These are phyloP conservation scores for Penicillium silybi DNA, from an alignment of 495 filamentous ascomycete species.

Conservation along the genomic window DNA sequence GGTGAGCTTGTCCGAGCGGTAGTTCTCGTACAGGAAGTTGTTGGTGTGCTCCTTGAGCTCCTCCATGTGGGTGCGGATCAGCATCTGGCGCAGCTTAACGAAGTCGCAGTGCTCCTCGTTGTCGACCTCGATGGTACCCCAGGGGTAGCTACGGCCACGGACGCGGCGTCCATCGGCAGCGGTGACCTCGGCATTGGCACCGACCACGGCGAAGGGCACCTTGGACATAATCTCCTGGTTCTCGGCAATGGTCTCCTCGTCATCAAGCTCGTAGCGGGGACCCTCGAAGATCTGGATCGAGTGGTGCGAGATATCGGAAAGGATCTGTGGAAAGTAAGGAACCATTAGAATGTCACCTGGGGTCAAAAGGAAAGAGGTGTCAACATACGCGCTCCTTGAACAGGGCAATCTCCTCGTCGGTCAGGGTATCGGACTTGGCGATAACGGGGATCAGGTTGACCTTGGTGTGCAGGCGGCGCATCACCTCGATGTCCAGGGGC, in stretches of 20 bases:
- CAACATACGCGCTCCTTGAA: slow-evolving; percentile 91
- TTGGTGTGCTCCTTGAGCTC: slow-evolving; percentile 99
- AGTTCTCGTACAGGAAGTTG: slow-evolving; percentile 98
- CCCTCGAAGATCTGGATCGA: slow-evolving; percentile 98
- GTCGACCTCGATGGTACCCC: slow-evolving; percentile 98
- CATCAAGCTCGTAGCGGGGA: slow-evolving; percentile 95
- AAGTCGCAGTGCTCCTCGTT: slow-evolving; percentile 99
- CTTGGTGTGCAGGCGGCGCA: slow-evolving; percentile 98
- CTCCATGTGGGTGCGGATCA: slow-evolving; percentile 99
- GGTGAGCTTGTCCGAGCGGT: slow-evolving; percentile 97
- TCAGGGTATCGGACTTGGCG: slow-evolving; percentile 96
- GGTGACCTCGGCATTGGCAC: slow-evolving; percentile 88
- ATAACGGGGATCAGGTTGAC: slow-evolving; percentile 99
- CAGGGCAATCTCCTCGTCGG: slow-evolving; percentile 86
- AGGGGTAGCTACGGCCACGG: slow-evolving; percentile 93
- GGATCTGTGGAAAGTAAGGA: slow-evolving; percentile 58
- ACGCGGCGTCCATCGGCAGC: slow-evolving; percentile 92
- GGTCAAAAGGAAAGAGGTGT: not conserved
- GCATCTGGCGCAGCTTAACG: slow-evolving; percentile 98
- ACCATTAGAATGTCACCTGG: not conserved
- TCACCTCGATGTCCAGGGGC: slow-evolving; percentile 98
- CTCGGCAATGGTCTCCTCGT: slow-evolving; percentile 98
- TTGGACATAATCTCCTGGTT: slow-evolving; percentile 99
- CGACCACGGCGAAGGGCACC: slow-evolving; percentile 96
- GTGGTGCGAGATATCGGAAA: slow-evolving; percentile 94